A percentile compares a stretch with the other conserved stretches of the same genome.
These are phyloP conservation scores for Cyclocybe aegerita DNA, from an alignment of 768 basidiomycete genomes.

Conservation along the genomic window DNA sequence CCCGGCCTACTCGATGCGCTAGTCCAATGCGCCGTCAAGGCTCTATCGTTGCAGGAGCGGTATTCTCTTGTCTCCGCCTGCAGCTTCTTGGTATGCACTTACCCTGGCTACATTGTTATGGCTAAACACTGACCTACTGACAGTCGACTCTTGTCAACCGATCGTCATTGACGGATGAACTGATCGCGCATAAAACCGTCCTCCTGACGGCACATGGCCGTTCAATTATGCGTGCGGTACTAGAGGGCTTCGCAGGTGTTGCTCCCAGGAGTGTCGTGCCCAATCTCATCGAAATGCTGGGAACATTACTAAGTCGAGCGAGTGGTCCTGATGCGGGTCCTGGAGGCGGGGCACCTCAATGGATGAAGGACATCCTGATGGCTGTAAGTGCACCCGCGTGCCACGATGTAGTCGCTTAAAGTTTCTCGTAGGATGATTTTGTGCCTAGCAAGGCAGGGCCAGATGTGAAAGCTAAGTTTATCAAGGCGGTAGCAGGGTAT, in stretches of 20 bases:
- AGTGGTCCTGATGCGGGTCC: constrained; percentile 28
- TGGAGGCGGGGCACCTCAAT: constrained; percentile 43
- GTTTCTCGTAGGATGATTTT: constrained; percentile 60
- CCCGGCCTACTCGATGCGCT: constrained; percentile 63
- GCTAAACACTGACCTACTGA: neutral
- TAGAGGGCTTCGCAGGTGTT: constrained; percentile 80
- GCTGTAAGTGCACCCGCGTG: constrained; percentile 38
- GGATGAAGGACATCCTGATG: constrained; percentile 75
- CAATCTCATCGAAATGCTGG: constrained; percentile 83
- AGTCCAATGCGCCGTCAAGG: constrained; percentile 66
- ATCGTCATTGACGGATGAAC: constrained; percentile 60
- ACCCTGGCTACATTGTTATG: neutral
- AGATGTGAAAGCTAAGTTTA: constrained; percentile 78
- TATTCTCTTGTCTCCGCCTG: constrained; percentile 84
- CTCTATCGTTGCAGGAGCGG: constrained; percentile 75
- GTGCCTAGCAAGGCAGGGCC: constrained; percentile 67
- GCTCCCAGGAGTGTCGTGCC: constrained; percentile 82
- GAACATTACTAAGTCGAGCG: constrained; percentile 57
- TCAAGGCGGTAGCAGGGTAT: constrained; percentile 70
- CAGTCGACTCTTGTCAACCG: constrained; percentile 69
- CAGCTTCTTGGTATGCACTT: constrained; percentile 70
- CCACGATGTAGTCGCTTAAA: neutral
- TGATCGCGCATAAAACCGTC: constrained; percentile 45
- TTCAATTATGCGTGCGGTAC: constrained; percentile 66
- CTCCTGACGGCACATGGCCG: constrained; percentile 57